phyloP scores from a whole-genome alignment of 116 monocot species.

The Iris pallida region DNA sequence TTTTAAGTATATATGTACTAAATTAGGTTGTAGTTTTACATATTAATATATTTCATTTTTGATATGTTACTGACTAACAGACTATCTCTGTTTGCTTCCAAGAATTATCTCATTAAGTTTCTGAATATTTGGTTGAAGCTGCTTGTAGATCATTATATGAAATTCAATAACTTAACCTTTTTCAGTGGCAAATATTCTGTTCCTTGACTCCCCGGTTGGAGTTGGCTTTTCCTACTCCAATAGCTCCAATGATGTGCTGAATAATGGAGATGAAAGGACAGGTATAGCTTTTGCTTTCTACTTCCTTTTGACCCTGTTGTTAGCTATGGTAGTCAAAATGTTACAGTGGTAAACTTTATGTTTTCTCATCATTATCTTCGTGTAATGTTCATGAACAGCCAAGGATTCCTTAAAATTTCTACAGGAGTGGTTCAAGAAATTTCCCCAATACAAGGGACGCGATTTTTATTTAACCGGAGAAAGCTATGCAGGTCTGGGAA shows the following conservation, averaged over 20 bases:
- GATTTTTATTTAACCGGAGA: slow-evolving; percentile 89
- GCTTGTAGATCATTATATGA: neutral
- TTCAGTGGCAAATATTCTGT: slow-evolving; percentile 86
- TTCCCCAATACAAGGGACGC: slow-evolving; percentile 70
- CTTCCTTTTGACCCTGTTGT: neutral
- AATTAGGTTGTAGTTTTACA: too few species aligned
- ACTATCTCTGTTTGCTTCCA: too few species aligned
- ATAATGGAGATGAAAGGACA: slow-evolving; percentile 80
- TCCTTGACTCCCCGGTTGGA: slow-evolving; percentile 93
- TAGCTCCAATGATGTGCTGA: slow-evolving; percentile 60
- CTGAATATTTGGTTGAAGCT: neutral
- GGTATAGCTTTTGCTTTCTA: slow-evolving; percentile 36
- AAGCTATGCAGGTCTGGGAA: slow-evolving; percentile 73
- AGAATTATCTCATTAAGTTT: neutral
- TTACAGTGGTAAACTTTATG: neutral
- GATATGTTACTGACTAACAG: too few species aligned
- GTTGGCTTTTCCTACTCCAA: slow-evolving; percentile 93
- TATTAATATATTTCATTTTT: too few species aligned
- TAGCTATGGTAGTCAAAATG: too few species aligned
- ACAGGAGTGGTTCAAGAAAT: slow-evolving; percentile 72
- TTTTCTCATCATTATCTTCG: neutral
- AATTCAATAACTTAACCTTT: slow-evolving; percentile 4
- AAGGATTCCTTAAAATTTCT: slow-evolving; percentile 79
- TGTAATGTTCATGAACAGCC: slow-evolving; percentile 32
- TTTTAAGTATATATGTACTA: neutral